A percentile compares a stretch with the other conserved stretches of the same genome.
Conservation (phyloP, 148 eudicot genomes). For the Vaccinium vitisidaea region DNA sequence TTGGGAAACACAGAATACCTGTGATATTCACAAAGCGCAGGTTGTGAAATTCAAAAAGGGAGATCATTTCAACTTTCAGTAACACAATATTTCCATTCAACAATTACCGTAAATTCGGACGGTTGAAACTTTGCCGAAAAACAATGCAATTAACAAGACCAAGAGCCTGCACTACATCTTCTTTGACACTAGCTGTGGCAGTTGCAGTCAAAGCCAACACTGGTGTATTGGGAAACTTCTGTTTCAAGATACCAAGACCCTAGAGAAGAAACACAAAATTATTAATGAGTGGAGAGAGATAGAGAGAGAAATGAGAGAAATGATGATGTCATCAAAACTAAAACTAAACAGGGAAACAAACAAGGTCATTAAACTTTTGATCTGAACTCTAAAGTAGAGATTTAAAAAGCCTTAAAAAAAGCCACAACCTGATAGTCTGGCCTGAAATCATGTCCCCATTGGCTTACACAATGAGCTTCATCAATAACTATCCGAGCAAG, state of each 20-base stretch:
- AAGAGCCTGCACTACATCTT: conserved; percentile 99
- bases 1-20: conserved; percentile 93
- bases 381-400: not conserved
- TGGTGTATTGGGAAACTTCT: conserved; percentile 79
- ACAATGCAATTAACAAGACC: conserved; percentile 89
- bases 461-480: conserved; percentile 99
- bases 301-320: too few relatives aligned
- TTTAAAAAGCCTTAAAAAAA: conserved; percentile 1
- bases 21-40: conserved; percentile 14
- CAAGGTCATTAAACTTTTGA: conserved; percentile 11
- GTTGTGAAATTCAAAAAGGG: conserved; percentile 3
- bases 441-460: conserved; percentile 99
- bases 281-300: too few relatives aligned
- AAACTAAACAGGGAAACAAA: too few relatives aligned
- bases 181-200: conserved; percentile 94
- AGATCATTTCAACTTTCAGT: conserved; percentile 13
- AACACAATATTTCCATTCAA: conserved; percentile 2
- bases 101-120: conserved; percentile 81
- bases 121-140: conserved; percentile 96
- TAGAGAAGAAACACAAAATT: conserved; percentile 30
- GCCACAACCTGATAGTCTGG: conserved; percentile 90
- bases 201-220: conserved; percentile 98
- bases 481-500: conserved; percentile 94
- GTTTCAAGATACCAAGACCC: conserved; percentile 95
- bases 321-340: too few relatives aligned